Evolutionary conservation across 140 eudicot genomes (phyloP).

Genomic region (Ambrosia hybrid): DNA sequence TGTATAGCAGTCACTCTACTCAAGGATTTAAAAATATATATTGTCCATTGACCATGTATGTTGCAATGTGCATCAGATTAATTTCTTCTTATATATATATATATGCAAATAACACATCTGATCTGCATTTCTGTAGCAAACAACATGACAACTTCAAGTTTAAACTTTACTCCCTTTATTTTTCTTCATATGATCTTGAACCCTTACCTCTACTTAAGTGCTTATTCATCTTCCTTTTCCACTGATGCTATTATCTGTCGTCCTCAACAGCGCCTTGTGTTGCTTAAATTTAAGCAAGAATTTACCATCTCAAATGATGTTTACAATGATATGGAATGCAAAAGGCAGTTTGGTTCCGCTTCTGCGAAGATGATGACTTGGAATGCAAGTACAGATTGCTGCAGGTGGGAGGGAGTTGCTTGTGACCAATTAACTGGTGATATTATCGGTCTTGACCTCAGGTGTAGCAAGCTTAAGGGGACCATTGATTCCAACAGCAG

Average conservation of each 20-base stretch:
- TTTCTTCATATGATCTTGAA: too few relatives aligned
- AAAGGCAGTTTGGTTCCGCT: not conserved
- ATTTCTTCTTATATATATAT: not conserved
- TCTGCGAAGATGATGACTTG: conserved; percentile 18
- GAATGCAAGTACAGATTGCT: conserved; percentile 34
- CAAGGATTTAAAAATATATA: not conserved
- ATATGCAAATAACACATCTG: not conserved
- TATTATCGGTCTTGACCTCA: conserved; percentile 35
- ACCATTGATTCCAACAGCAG: conserved; percentile 19
- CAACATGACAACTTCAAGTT: too few relatives aligned
- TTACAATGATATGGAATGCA: not conserved
- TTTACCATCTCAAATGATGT: conserved; percentile 9
- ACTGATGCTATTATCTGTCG: not conserved
- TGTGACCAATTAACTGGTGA: conserved; percentile 29
- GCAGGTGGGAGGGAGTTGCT: conserved; percentile 38
- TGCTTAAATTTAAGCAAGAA: conserved; percentile 25
- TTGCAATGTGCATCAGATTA: not conserved
- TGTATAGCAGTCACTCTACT: not conserved
- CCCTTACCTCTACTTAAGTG: too few relatives aligned
- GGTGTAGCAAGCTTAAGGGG: conserved; percentile 38
- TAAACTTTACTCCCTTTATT: too few relatives aligned
- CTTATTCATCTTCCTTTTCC: too few relatives aligned
- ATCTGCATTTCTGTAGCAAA: not conserved
- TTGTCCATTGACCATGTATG: not conserved
- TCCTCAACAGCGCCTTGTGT: conserved; percentile 11